These are phyloP conservation scores for Yamadazyma tumulicola DNA, from an alignment of 805 yeast species.

Conservation along the genomic window DNA sequence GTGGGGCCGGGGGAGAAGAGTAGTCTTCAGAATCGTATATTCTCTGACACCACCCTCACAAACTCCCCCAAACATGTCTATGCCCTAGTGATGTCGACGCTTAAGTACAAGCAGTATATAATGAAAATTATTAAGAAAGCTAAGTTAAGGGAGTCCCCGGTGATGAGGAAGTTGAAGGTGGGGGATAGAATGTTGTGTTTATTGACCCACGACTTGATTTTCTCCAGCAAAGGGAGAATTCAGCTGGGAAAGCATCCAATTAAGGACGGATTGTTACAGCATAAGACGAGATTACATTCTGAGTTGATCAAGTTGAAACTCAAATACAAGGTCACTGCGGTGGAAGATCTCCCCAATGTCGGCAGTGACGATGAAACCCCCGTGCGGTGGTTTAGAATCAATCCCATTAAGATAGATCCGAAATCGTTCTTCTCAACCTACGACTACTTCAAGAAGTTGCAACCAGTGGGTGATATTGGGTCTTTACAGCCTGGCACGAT, in stretches of 20 bases:
- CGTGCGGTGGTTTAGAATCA: constrained; percentile 75
- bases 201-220: constrained; percentile 75
- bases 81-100: constrained; percentile 78
- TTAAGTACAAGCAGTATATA: constrained; percentile 66
- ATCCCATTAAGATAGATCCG: constrained; percentile 51
- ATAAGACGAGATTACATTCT: constrained; percentile 77
- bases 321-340: constrained; percentile 58
- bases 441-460: constrained; percentile 38
- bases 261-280: constrained; percentile 73
- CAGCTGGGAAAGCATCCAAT: constrained; percentile 87
- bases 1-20: constrained; percentile 20
- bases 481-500: constrained; percentile 48
- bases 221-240: constrained; percentile 73
- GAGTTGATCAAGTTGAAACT: constrained; percentile 78
- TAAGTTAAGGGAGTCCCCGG: constrained; percentile 52
- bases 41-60: constrained; percentile 27
- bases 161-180: constrained; percentile 42
- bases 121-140: constrained; percentile 62
- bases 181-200: constrained; percentile 55
- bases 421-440: constrained; percentile 36
- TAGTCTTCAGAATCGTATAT: constrained; percentile 36
- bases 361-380: constrained; percentile 58
- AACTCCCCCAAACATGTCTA: constrained; percentile 78
- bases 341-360: constrained; percentile 43
- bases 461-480: constrained; percentile 40